A percentile compares a stretch with the other conserved stretches of the same genome.
phyloP scores from a whole-genome alignment of 495 filamentous ascomycete species.

The Podospora anserina region DNA sequence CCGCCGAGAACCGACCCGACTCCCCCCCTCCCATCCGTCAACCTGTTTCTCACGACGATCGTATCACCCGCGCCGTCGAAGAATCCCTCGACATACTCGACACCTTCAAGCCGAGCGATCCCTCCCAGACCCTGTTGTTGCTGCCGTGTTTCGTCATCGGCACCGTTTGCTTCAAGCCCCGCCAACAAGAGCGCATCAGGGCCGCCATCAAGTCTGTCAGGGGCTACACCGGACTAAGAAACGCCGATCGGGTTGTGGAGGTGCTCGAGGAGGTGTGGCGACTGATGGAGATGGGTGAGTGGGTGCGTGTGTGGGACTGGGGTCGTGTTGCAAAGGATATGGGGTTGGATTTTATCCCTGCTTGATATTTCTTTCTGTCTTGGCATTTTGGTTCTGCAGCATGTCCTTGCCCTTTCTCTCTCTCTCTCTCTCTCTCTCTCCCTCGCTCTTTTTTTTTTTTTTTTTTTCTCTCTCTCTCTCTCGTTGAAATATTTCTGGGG shows the following conservation, averaged over 20 bases:
- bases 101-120: conserved; percentile 56
- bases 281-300: conserved; percentile 72
- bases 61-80: conserved; percentile 72
- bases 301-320: conserved; percentile 84
- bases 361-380: conserved; percentile 22
- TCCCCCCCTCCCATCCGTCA: conserved; percentile 53
- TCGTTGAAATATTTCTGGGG: neutral
- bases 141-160: conserved; percentile 88
- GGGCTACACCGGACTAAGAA: conserved; percentile 74
- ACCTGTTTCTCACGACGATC: conserved; percentile 49
- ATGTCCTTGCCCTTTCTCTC: neutral
- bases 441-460: too few relatives aligned
- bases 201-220: conserved; percentile 66
- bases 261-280: conserved; percentile 81
- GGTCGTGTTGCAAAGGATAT: conserved; percentile 72
- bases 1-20: conserved; percentile 21
- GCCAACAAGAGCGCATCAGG: conserved; percentile 67
- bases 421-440: neutral
- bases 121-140: conserved; percentile 72
- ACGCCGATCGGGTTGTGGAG: conserved; percentile 70
- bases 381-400: neutral
- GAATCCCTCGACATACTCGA: conserved; percentile 65
- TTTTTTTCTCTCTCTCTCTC: neutral
- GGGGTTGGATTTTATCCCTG: conserved; percentile 74
- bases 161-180: conserved; percentile 69